phyloP scores from a whole-genome alignment of 805 yeast species.

The Saturnispora mendoncae region DNA sequence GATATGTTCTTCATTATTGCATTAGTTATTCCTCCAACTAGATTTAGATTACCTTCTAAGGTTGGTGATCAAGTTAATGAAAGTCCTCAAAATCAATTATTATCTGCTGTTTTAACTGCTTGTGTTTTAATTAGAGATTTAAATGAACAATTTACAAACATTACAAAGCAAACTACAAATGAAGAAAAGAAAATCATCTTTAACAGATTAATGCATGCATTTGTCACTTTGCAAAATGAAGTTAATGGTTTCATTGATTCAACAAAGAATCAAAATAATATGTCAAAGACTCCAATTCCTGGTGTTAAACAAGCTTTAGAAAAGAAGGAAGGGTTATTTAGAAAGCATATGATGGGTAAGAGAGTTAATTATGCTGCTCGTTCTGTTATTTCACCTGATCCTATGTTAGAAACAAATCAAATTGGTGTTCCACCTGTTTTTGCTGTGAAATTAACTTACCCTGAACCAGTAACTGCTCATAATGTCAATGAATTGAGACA shows the following conservation, averaged over 20 bases:
- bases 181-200: conserved; percentile 63
- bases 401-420: conserved; percentile 94
- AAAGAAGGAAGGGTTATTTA: conserved; percentile 95
- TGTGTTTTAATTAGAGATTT: conserved; percentile 77
- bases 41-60: conserved; percentile 94
- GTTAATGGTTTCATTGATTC: conserved; percentile 91
- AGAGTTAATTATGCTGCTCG: conserved; percentile 99
- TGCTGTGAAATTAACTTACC: conserved; percentile 90
- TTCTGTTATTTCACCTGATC: conserved; percentile 98
- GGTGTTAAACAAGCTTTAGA: conserved; percentile 97
- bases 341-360: conserved; percentile 99
- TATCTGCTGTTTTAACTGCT: conserved; percentile 73
- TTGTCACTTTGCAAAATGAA: conserved; percentile 90
- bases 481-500: conserved; percentile 85
- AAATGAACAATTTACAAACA: conserved; percentile 68
- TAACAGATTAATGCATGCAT: conserved; percentile 89
- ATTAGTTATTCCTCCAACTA: conserved; percentile 89
- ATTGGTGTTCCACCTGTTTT: conserved; percentile 99
- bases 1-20: conserved; percentile 88
- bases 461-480: conserved; percentile 93
- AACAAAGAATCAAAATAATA: conserved; percentile 72
- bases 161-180: conserved; percentile 50
- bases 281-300: conserved; percentile 69
- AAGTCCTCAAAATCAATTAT: conserved; percentile 82
- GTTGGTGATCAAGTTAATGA: conserved; percentile 95